These are phyloP conservation scores for Volvariella volvacea DNA, from an alignment of 1,284 basidiomycete species.

Conservation along the genomic window DNA sequence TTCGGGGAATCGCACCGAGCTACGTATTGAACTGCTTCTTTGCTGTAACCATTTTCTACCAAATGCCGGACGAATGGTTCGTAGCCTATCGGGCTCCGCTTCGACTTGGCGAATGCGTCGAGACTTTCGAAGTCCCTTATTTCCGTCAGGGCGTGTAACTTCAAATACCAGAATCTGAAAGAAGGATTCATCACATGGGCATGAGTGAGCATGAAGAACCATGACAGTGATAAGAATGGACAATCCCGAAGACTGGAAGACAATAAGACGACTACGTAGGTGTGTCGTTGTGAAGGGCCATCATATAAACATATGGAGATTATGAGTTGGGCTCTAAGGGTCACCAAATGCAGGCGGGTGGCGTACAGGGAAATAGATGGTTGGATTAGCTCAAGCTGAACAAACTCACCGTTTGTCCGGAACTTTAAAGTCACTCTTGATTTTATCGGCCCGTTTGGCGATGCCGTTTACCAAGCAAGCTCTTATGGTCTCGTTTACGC, in stretches of 20 bases:
- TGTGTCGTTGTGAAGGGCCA: not conserved
- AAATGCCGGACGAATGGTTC: conserved; percentile 87
- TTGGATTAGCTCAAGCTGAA: too few species aligned
- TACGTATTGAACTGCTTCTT: conserved; percentile 74
- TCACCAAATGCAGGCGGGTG: too few species aligned
- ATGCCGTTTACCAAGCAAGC: conserved; percentile 72
- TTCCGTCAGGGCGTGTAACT: conserved; percentile 76
- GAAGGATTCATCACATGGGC: too few species aligned
- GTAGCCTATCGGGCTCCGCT: conserved; percentile 92
- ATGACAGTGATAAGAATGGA: not conserved
- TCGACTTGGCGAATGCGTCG: conserved; percentile 78
- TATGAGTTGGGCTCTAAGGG: not conserved
- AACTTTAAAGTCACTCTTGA: conserved; percentile 84
- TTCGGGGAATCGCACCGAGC: conserved; percentile 78
- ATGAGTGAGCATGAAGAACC: not conserved
- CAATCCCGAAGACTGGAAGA: not conserved
- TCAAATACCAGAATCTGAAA: conserved; percentile 87
- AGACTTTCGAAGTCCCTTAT: conserved; percentile 79
- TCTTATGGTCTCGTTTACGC: conserved; percentile 79
- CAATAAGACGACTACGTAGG: too few species aligned
- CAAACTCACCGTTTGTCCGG: conserved; percentile 74
- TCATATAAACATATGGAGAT: not conserved
- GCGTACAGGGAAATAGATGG: too few species aligned
- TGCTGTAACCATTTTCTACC: conserved; percentile 61
- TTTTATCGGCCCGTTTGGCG: conserved; percentile 80